Conservation (phyloP, 2,329 filamentous ascomycete species). For the Fusarium nisikadoi region DNA sequence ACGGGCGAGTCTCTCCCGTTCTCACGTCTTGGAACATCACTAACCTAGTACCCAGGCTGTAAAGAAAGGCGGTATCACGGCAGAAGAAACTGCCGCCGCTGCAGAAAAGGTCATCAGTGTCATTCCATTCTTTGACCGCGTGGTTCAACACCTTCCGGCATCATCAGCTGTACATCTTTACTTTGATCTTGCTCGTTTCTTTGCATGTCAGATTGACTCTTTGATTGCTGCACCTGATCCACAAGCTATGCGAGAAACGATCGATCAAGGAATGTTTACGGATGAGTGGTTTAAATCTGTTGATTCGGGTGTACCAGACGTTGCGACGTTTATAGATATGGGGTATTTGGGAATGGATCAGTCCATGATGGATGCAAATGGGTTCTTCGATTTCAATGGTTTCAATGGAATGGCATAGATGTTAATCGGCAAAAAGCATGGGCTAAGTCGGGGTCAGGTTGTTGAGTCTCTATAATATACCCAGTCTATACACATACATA, state of each 20-base stretch:
- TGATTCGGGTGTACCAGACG: conserved; percentile 4
- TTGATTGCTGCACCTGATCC: not conserved
- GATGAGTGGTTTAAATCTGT: conserved; percentile 23
- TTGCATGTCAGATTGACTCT: conserved; percentile 15
- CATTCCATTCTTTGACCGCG: conserved; percentile 1
- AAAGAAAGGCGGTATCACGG: not conserved
- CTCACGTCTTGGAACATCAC: accelerated
- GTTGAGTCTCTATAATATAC: not conserved
- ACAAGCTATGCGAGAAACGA: not conserved
- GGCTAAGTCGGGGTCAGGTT: not conserved
- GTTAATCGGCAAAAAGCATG: not conserved
- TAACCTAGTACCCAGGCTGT: not conserved
- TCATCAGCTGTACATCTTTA: conserved; percentile 9
- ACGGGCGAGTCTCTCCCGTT: not conserved
- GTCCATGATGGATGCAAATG: not conserved
- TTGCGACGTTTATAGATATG: conserved; percentile 9
- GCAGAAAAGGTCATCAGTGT: conserved; percentile 9
- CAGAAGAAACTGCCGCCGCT: not conserved
- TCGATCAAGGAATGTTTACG: conserved; percentile 14
- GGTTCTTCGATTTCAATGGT: not conserved
- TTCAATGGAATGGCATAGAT: not conserved
- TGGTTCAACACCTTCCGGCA: conserved; percentile 3
- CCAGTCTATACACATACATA: not conserved
- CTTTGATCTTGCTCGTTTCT: conserved; percentile 23
- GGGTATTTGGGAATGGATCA: conserved; percentile 13